These are phyloP conservation scores for Earliella scabrosa DNA, from an alignment of 1,284 basidiomycete species.

Conservation along the genomic window DNA sequence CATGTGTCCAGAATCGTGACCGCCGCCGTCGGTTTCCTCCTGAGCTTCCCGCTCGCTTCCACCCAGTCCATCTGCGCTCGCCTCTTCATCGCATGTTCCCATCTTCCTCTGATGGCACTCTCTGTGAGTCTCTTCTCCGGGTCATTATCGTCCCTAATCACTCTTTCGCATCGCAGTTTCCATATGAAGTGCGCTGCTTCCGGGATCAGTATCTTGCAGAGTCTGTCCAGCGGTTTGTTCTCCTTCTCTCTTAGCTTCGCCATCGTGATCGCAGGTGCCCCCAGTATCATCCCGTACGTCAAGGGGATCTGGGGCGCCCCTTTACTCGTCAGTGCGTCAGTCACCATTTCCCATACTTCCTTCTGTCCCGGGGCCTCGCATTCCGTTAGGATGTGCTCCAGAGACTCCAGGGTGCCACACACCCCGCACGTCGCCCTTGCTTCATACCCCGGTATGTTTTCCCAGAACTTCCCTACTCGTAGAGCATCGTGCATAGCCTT, in stretches of 20 bases:
- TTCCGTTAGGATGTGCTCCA: background rate
- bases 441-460: conserved; percentile 22
- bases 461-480: conserved; percentile 25
- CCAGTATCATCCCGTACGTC: background rate
- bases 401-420: background rate
- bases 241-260: background rate
- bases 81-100: too few species aligned
- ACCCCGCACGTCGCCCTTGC: conserved; percentile 17
- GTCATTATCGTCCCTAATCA: too few species aligned
- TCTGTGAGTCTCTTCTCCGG: too few species aligned
- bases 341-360: background rate
- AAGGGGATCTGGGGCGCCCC: too few species aligned
- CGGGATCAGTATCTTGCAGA: background rate
- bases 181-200: background rate
- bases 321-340: background rate
- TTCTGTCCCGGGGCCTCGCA: background rate
- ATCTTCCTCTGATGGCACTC: too few species aligned
- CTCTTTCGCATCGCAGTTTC: too few species aligned
- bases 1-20: too few species aligned
- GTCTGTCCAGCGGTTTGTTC: background rate
- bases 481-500: conserved; percentile 21
- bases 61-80: background rate
- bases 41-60: too few species aligned
- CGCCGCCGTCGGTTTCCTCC: too few species aligned
- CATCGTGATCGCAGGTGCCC: background rate